Evolutionary conservation across 257 asterid species (phyloP), one percentile per base, ranked within the genome.

Genomic region (Petunia axillaris): DNA sequence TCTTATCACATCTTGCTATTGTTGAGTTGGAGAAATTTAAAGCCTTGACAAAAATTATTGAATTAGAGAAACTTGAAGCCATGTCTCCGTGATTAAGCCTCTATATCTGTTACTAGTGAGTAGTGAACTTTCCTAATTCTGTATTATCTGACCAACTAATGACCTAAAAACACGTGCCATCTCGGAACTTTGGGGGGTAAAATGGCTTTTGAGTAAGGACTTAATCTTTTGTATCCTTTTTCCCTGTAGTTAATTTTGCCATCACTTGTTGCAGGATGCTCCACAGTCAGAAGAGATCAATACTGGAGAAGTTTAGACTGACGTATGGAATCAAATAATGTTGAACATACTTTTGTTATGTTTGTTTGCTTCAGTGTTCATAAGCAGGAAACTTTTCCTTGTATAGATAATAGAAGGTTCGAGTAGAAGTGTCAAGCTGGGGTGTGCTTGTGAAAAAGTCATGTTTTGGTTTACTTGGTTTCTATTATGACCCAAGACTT

Each of bases 401-500:
- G 91, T 88, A 90, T 89, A 89, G 88, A 84, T 71, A 64, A 76
- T 79, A 79, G 60, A 38, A 83, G 75, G 81, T 80, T 39, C 65
- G 46, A 65, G 41, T 65, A 52, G 76, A 80, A 38, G 90, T 82
- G 85, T 87, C 84, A 77, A 83, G 84, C 83, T 89, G 46, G 46
- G 60, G 14, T 50, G 43, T 36, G 78, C 63, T 50, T 36, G 58
- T 35, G 37, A 68, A 44, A 68, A 6, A 83, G 88, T 75, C 82
- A 41, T 67, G 82, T 85, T 67, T 75, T 35, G n/a, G 58, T 46
- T 38, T 44, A 43, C 53, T 70, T 78, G 41, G 65, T 81, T 25
- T 48, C 67, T 73, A 73, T 43, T 73, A 48, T 50, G 62, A 71
- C 62, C 46, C 62, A 35, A 50, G 46, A 50, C 62, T 73, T 35